Conservation (phyloP, 257 asterid species). For the Linderniella brevidens region DNA sequence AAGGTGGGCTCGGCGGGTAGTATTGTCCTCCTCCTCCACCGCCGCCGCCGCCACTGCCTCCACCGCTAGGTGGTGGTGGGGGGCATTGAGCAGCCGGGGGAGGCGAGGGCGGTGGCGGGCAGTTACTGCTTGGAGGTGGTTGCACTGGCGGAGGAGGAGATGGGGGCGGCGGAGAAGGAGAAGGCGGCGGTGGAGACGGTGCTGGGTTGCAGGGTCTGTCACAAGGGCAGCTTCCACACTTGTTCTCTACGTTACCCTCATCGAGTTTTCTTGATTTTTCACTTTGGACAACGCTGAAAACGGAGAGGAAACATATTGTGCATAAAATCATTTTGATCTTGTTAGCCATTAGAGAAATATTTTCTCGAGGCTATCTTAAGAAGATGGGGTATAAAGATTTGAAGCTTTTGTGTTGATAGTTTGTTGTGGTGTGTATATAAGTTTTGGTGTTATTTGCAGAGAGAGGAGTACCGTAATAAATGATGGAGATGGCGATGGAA, state of each 20-base stretch:
- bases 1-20: slow-evolving; percentile 35
- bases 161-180: too few species aligned
- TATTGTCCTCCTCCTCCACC: slow-evolving; percentile 13
- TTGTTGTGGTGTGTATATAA: too few species aligned
- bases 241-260: slow-evolving; percentile 28
- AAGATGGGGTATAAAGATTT: too few species aligned
- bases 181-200: slow-evolving; percentile 23
- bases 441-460: too few species aligned
- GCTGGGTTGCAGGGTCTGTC: slow-evolving; percentile 39
- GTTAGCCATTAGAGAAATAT: too few species aligned
- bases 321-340: too few species aligned
- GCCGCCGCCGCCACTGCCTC: slow-evolving; percentile 7
- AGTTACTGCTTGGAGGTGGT: slow-evolving; percentile 20
- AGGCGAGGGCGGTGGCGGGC: slow-evolving; percentile 17
- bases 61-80: slow-evolving; percentile 62
- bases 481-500: too few species aligned
- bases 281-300: too few species aligned
- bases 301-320: too few species aligned
- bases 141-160: slow-evolving; percentile 8
- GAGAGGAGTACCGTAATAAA: too few species aligned
- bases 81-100: slow-evolving; percentile 11
- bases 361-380: too few species aligned
- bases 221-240: slow-evolving; percentile 82
- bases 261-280: slow-evolving; percentile 20
- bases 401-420: too few species aligned